A percentile compares a stretch with the other conserved stretches of the same genome.
Conservation (phyloP, 2,329 filamentous ascomycete species). For the Tolypocladium nubicola region DNA sequence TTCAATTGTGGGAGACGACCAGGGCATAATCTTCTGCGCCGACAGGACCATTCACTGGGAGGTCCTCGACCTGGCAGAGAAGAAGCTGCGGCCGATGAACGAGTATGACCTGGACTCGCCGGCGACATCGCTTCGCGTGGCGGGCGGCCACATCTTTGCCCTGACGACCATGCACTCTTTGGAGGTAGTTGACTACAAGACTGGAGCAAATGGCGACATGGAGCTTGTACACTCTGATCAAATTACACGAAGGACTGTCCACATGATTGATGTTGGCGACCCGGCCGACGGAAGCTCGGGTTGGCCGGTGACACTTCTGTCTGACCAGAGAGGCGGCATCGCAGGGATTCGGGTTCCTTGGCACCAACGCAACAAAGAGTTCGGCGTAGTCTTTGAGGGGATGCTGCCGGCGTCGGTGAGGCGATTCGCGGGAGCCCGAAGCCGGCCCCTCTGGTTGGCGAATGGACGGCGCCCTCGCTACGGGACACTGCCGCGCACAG, state of each 20-base stretch:
- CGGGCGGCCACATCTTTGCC: conserved; percentile 36
- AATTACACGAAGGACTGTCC: conserved; percentile 29
- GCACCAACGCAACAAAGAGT: conserved; percentile 26
- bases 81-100: conserved; percentile 37
- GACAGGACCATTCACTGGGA: conserved; percentile 46
- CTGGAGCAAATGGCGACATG: conserved; percentile 23
- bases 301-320: conserved; percentile 35
- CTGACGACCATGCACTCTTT: conserved; percentile 45
- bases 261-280: conserved; percentile 35
- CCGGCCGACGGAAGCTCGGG: conserved; percentile 12
- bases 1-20: conserved; percentile 42
- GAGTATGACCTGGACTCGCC: conserved; percentile 40
- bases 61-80: conserved; percentile 37
- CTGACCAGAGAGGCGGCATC: conserved; percentile 35
- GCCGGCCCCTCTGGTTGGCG: conserved; percentile 40
- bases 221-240: conserved; percentile 34
- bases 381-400: conserved; percentile 43
- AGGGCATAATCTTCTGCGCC: conserved; percentile 46
- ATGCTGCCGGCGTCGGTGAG: conserved; percentile 45
- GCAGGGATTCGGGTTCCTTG: conserved; percentile 41
- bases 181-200: conserved; percentile 39
- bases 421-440: conserved; percentile 41
- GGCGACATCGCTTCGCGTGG: conserved; percentile 36
- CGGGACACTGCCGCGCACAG: conserved; percentile 29
- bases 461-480: conserved; percentile 23